phyloP scores from a whole-genome alignment of 176 grass and related monocot genomes.

The Lolium perenne region DNA sequence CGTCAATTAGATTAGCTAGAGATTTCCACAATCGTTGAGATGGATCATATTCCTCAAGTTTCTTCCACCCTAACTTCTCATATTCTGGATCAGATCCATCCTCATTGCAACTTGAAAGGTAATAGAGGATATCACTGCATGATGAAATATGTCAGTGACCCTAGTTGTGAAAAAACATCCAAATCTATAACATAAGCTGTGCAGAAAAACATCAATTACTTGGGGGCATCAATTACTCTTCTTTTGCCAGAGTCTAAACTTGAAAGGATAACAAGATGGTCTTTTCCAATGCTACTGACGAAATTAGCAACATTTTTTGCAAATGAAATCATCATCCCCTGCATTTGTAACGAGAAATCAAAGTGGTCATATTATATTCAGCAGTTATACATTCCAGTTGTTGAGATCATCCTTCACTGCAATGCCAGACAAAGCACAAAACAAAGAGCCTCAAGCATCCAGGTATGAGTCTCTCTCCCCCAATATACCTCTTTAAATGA shows the following conservation, averaged over 20 bases:
- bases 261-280: constrained; percentile 86
- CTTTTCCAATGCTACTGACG: constrained; percentile 65
- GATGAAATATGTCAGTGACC: constrained; percentile 1
- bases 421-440: neutral
- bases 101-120: constrained; percentile 70
- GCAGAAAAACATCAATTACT: constrained; percentile 51
- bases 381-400: neutral
- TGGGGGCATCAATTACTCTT: constrained; percentile 84
- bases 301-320: constrained; percentile 79
- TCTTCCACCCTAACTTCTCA: constrained; percentile 85
- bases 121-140: constrained; percentile 81
- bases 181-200: constrained; percentile 10
- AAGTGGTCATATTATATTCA: constrained; percentile 25
- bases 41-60: constrained; percentile 81
- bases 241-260: constrained; percentile 92
- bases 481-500: neutral
- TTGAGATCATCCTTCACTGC: constrained; percentile 18
- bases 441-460: constrained; percentile 11
- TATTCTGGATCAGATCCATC: constrained; percentile 78
- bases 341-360: constrained; percentile 19
- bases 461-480: neutral
- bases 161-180: neutral
- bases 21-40: constrained; percentile 65
- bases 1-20: constrained; percentile 64
- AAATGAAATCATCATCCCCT: constrained; percentile 96